Evolutionary conservation across 768 basidiomycete genomes (phyloP), one percentile per base, ranked within the genome.

Genomic region (Naganishia vaughanmartiniae): DNA sequence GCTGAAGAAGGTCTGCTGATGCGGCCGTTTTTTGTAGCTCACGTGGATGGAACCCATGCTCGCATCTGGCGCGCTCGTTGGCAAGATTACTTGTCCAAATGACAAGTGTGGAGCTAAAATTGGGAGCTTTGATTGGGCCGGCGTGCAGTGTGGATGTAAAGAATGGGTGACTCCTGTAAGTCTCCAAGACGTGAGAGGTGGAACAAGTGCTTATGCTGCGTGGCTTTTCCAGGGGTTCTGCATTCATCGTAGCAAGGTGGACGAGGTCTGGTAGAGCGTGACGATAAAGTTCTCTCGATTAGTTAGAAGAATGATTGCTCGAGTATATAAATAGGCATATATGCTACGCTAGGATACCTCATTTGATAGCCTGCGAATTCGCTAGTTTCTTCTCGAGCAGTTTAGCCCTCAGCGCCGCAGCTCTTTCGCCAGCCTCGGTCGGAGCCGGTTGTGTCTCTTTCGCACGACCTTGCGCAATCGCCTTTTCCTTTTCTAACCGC

Each of bases 41-140:
- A 89, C 88, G 76, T 99, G 95, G 96, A 99, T 99, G 95, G 88
- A 92, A 60, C 85, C 88, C 5, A 86, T 89, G 74, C 83, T 97
- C 11, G 84, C 87, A 42, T 80, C 83, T n/a, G 94, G 93, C 0
- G 85, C 88, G 54, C 83, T 94, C 45, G 86, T 88, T 0, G 96
- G 96, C 21, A 96, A 93, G 84, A 90, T 99, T 74, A 70, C 86
- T 0, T 99, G 96, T 75, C 96, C 96, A 4, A 95, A 94, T 80
- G 85, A 88, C 76, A 93, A 91, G 76, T 99, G 96, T 76, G 85
- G 86, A 2, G 88, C 87, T 30, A 99, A 99, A 83, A 84, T 99
- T 21, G 96, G 96, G 2, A 96, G 91, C 79, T 98, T 89, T 75
- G 93, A 96, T 78, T 99, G 96, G 96, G 92, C 93, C 5, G 95